Conservation (phyloP, 495 filamentous ascomycete genomes). For the Rusavskia elegans region DNA sequence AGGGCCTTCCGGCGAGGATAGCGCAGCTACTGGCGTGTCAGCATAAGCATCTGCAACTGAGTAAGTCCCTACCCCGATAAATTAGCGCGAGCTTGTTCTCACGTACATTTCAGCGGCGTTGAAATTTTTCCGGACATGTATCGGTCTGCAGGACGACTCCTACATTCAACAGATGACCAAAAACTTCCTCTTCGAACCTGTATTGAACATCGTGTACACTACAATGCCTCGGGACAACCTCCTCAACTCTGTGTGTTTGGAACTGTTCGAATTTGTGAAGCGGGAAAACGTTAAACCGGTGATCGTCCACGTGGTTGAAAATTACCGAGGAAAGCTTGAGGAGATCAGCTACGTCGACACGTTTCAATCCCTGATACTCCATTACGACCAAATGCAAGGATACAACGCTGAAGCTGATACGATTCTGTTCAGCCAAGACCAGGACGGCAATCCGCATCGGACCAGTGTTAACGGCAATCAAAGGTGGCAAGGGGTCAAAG, state of each 20-base stretch:
- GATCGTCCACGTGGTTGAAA: constrained; percentile 73
- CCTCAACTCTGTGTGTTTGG: constrained; percentile 87
- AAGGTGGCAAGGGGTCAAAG: constrained; percentile 61
- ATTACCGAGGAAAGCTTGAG: constrained; percentile 68
- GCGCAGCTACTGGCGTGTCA: constrained; percentile 69
- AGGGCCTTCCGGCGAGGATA: constrained; percentile 65
- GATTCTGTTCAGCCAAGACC: constrained; percentile 32
- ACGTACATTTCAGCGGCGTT: constrained; percentile 46
- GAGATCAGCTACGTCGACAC: constrained; percentile 74
- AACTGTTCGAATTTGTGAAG: constrained; percentile 85
- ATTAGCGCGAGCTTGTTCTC: no score
- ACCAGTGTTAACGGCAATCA: constrained; percentile 39
- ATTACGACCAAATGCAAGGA: constrained; percentile 71
- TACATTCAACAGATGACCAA: constrained; percentile 78
- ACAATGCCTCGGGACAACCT: constrained; percentile 95
- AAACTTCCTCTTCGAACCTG: constrained; percentile 70
- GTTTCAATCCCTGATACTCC: constrained; percentile 56
- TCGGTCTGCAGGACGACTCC: constrained; percentile 80
- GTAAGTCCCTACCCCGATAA: constrained; percentile 30
- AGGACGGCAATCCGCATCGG: constrained; percentile 30
- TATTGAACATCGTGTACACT: constrained; percentile 72
- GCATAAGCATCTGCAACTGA: constrained; percentile 86
- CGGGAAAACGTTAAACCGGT: constrained; percentile 70
- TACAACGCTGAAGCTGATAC: constrained; percentile 44
- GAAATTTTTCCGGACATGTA: constrained; percentile 84